A percentile compares a stretch with the other conserved stretches of the same genome.
These are phyloP conservation scores for Volutella citrinella DNA, from an alignment of 2,329 filamentous ascomycete genomes.

Conservation along the genomic window DNA sequence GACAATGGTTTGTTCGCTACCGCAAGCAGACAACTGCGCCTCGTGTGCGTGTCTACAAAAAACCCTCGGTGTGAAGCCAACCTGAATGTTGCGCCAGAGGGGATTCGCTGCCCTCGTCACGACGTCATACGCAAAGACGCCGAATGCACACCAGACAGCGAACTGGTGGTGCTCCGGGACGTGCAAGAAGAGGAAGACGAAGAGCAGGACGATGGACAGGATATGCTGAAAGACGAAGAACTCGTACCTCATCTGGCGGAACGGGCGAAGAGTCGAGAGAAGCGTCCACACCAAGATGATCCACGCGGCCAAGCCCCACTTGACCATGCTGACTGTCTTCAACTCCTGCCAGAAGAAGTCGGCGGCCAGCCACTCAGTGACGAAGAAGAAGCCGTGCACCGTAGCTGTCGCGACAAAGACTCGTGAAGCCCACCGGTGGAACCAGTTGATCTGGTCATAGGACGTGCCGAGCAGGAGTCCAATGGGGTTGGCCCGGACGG, in stretches of 20 bases:
- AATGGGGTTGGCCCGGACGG: conserved; percentile 22
- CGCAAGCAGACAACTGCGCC: conserved; percentile 15
- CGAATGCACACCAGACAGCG: conserved; percentile 26
- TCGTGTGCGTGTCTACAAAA: conserved; percentile 18
- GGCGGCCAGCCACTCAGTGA: conserved; percentile 20
- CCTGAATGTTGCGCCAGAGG: conserved; percentile 20
- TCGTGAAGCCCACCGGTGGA: conserved; percentile 21
- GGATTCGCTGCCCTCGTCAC: conserved; percentile 24
- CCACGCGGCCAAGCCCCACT: conserved; percentile 25
- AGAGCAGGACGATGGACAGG: conserved; percentile 17
- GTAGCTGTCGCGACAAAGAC: conserved; percentile 23
- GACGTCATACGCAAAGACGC: conserved; percentile 21
- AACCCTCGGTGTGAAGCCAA: conserved; percentile 13
- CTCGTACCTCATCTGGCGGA: conserved; percentile 26
- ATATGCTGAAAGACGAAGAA: conserved; percentile 28
- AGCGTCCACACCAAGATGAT: conserved; percentile 23
- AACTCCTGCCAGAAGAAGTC: conserved; percentile 24
- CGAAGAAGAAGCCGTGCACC: conserved; percentile 23
- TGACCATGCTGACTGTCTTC: conserved; percentile 23
- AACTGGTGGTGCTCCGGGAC: conserved; percentile 25
- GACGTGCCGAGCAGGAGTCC: conserved; percentile 20
- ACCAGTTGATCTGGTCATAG: conserved; percentile 25
- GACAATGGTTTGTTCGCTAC: conserved; percentile 18
- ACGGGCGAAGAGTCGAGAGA: conserved; percentile 17
- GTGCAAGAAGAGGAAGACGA: conserved; percentile 21